These are phyloP conservation scores for Salinomyces thailandicus DNA, from an alignment of 2,329 filamentous ascomycete species.

Conservation along the genomic window DNA sequence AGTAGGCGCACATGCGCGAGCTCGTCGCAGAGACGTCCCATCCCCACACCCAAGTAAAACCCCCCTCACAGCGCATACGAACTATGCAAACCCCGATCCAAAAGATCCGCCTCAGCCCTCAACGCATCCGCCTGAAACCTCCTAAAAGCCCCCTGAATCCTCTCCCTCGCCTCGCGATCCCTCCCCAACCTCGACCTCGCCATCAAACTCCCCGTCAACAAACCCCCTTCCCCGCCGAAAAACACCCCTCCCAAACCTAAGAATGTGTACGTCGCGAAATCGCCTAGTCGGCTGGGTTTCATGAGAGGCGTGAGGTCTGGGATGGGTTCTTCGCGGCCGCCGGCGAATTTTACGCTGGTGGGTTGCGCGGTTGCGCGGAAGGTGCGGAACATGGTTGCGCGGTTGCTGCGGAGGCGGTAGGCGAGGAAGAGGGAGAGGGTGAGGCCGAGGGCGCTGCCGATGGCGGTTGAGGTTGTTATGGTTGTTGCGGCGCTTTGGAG, in stretches of 20 bases:
- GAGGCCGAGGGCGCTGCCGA: conserved; percentile 52
- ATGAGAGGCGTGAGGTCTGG: conserved; percentile 51
- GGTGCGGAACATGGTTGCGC: conserved; percentile 50
- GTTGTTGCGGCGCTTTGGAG: conserved; percentile 46
- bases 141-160: conserved; percentile 54
- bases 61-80: neutral
- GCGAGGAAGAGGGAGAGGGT: conserved; percentile 50
- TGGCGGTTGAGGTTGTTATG: conserved; percentile 43
- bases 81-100: conserved; percentile 35
- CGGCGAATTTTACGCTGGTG: conserved; percentile 50
- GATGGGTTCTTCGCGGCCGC: conserved; percentile 49
- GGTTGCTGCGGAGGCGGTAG: conserved; percentile 45
- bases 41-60: no score
- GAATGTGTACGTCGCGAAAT: conserved; percentile 53
- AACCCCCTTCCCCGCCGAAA: conserved; percentile 52
- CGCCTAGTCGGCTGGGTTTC: conserved; percentile 47
- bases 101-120: conserved; percentile 45
- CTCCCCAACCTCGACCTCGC: conserved; percentile 43
- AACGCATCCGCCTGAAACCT: conserved; percentile 54
- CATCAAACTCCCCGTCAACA: conserved; percentile 46
- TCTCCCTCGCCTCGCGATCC: conserved; percentile 43
- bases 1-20: no score
- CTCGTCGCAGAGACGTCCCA: no score
- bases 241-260: conserved; percentile 53
- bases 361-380: conserved; percentile 53